Conservation (phyloP, 192 early-diverging fungal genomes). For the Backusella tuberculispora region DNA sequence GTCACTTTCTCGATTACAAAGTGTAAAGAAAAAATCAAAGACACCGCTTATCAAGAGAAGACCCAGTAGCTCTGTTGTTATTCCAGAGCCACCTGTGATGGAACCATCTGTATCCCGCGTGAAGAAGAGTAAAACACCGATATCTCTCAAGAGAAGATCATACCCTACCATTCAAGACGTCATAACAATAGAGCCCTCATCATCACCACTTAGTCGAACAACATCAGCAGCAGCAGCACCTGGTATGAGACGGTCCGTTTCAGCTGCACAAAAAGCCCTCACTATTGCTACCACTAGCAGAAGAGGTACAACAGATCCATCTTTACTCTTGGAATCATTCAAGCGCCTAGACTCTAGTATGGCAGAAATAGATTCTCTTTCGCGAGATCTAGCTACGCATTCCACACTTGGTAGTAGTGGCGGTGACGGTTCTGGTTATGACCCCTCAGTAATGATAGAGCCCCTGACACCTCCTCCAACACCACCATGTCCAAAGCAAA, state of each 20-base stretch:
- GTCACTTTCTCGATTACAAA: background rate
- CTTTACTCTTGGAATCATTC: slow-evolving; percentile 22
- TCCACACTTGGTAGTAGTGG: background rate
- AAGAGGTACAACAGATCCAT: background rate
- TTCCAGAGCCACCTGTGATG: slow-evolving; percentile 2
- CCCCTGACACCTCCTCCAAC: background rate
- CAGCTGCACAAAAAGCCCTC: background rate
- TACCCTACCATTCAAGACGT: background rate
- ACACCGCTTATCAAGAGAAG: background rate
- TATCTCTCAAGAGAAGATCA: slow-evolving; percentile 11
- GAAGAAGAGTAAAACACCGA: slow-evolving; percentile 13
- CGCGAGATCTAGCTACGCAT: slow-evolving; percentile 27
- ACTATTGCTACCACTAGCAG: background rate
- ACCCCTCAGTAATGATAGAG: background rate
- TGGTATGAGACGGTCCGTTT: background rate
- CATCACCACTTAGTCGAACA: background rate
- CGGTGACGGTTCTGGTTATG: background rate
- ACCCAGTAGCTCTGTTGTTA: background rate
- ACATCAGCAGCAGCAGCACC: background rate
- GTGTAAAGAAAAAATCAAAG: background rate
- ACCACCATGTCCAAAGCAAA: slow-evolving; percentile 14
- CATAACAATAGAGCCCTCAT: background rate
- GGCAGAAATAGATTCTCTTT: slow-evolving; percentile 29
- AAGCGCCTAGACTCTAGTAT: slow-evolving; percentile 27
- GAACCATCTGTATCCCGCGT: slow-evolving; percentile 1